Percentiles rank a stretch among this genome's conserved stretches.
phyloP scores from a whole-genome alignment of 495 filamentous ascomycete genomes.

The Talaromyces trachyspermus region DNA sequence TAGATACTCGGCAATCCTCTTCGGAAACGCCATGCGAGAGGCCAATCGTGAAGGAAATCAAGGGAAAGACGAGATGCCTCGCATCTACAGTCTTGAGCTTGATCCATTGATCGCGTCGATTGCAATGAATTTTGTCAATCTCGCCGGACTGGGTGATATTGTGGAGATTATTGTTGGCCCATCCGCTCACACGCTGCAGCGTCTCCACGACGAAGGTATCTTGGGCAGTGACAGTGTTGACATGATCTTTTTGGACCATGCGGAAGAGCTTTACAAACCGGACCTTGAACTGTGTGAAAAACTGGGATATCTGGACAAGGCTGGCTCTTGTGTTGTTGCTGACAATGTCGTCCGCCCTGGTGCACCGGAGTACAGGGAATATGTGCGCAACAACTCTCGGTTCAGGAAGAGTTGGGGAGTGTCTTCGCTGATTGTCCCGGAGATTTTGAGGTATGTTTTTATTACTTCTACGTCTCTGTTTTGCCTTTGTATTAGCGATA shows the following conservation, averaged over 20 bases:
- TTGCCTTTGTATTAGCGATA: neutral
- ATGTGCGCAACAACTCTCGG: slow-evolving; percentile 10
- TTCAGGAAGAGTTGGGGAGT: slow-evolving; percentile 15
- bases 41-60: slow-evolving; percentile 33
- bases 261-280: slow-evolving; percentile 10
- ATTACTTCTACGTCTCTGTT: no score
- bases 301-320: slow-evolving; percentile 4
- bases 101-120: slow-evolving; percentile 61
- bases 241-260: slow-evolving; percentile 16
- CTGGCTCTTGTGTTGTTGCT: slow-evolving; percentile 10
- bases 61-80: slow-evolving; percentile 1
- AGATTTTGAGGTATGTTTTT: slow-evolving; percentile 10
- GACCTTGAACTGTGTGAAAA: slow-evolving; percentile 13
- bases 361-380: slow-evolving; percentile 13
- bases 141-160: slow-evolving; percentile 58
- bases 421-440: slow-evolving; percentile 14
- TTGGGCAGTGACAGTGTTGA: neutral
- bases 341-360: slow-evolving; percentile 17
- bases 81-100: slow-evolving; percentile 56
- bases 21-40: slow-evolving; percentile 49
- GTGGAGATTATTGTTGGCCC: slow-evolving; percentile 61
- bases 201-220: neutral
- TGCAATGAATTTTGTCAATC: slow-evolving; percentile 49
- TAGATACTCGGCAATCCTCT: slow-evolving; percentile 57
- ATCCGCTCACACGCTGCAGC: slow-evolving; percentile 5